Conservation (phyloP, 352 stramenopile species). For the Pythium rhizo-oryzae region DNA sequence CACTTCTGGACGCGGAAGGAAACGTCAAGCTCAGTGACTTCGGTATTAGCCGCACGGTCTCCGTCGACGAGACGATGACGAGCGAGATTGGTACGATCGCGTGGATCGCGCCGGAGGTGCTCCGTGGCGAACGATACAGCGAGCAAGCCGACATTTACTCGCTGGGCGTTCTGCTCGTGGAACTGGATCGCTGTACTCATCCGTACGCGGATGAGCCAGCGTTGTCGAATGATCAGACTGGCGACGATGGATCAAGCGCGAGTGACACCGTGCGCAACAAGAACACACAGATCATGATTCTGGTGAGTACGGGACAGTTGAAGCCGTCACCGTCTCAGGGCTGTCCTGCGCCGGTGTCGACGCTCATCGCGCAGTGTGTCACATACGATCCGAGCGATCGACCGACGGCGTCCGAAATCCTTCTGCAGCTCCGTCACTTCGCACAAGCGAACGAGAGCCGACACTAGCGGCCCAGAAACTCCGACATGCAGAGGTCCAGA, state of each 20-base stretch:
- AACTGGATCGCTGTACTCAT: constrained; percentile 4
- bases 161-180: constrained; percentile 30
- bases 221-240: not conserved
- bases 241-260: no score
- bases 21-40: no score
- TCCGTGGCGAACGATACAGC: constrained; percentile 28
- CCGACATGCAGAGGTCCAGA: no score
- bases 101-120: constrained; percentile 23
- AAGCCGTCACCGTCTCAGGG: not conserved
- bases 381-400: not conserved
- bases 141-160: constrained; percentile 35
- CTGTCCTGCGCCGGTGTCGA: not conserved
- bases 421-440: not conserved
- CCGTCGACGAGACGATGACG: constrained; percentile 27
- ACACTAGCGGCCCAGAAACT: no score
- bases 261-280: no score
- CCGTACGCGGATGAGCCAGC: constrained; percentile 5
- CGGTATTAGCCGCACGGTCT: constrained; percentile 7
- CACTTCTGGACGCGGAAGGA: no score
- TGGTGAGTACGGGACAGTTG: constrained; percentile 24
- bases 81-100: constrained; percentile 26
- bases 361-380: not conserved
- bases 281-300: constrained; percentile 25
- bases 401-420: not conserved
- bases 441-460: no score